Conservation (phyloP, 1,284 basidiomycete species). For the Microbotryum saponariae region DNA sequence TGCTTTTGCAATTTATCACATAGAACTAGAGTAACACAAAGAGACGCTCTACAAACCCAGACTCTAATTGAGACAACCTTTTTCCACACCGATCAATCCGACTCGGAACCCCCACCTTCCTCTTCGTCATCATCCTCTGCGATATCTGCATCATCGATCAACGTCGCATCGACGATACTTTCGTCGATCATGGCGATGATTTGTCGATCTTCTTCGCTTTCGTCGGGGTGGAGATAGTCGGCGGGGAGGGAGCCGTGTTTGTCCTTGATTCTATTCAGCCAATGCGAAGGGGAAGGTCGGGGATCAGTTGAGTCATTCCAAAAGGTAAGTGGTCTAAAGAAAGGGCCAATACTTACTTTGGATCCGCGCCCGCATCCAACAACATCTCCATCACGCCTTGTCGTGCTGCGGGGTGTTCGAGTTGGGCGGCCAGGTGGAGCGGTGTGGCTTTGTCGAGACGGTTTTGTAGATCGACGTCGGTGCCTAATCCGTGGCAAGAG, state of each 20-base stretch:
- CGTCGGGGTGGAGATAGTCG: slow-evolving; percentile 51
- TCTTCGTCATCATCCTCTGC: slow-evolving; percentile 38
- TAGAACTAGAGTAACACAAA: no score
- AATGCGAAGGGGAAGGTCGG: no score
- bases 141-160: slow-evolving; percentile 43
- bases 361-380: slow-evolving; percentile 69
- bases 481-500: slow-evolving; percentile 37
- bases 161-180: slow-evolving; percentile 38
- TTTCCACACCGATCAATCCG: slow-evolving; percentile 32
- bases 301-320: background rate
- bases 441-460: slow-evolving; percentile 67
- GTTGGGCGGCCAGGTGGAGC: slow-evolving; percentile 65
- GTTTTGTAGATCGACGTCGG: slow-evolving; percentile 78
- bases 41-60: no score
- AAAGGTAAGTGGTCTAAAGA: background rate
- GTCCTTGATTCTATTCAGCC: slow-evolving; percentile 56
- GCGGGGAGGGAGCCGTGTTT: slow-evolving; percentile 56
- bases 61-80: no score
- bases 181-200: slow-evolving; percentile 52
- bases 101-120: slow-evolving; percentile 41
- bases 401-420: slow-evolving; percentile 54
- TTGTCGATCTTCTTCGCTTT: slow-evolving; percentile 44
- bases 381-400: slow-evolving; percentile 55
- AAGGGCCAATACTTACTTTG: slow-evolving; percentile 47
- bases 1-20: no score